Evolutionary conservation across 2,329 filamentous ascomycete genomes (phyloP).

Genomic region (Colletotrichum tamarilloi): DNA sequence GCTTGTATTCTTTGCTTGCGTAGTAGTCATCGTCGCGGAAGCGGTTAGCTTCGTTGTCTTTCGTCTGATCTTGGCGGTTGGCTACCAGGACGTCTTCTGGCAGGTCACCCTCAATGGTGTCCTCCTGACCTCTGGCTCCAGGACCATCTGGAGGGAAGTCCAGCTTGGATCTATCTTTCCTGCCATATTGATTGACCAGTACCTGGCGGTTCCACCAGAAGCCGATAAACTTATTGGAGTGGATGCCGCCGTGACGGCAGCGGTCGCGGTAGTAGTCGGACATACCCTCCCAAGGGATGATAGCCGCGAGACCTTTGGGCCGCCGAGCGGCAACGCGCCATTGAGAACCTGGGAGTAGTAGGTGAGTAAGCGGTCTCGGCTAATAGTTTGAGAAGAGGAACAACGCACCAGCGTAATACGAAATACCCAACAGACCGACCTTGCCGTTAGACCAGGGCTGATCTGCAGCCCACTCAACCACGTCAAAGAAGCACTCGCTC

Average conservation of each 20-base stretch:
- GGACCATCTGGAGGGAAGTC: conserved; percentile 28
- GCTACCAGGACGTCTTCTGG: conserved; percentile 60
- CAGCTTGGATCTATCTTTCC: conserved; percentile 51
- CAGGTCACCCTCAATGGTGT: conserved; percentile 70
- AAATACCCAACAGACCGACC: conserved; percentile 59
- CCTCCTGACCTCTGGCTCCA: conserved; percentile 54
- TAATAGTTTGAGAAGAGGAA: too few relatives aligned
- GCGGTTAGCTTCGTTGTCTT: conserved; percentile 58
- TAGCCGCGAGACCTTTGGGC: conserved; percentile 58
- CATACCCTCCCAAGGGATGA: conserved; percentile 65
- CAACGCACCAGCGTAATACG: conserved; percentile 54
- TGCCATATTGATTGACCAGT: conserved; percentile 75
- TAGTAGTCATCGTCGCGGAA: conserved; percentile 75
- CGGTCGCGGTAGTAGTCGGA: conserved; percentile 67
- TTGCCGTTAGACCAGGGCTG: conserved; percentile 61
- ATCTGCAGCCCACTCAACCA: conserved; percentile 60
- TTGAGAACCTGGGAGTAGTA: conserved; percentile 47
- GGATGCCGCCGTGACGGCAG: conserved; percentile 70
- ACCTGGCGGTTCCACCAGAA: conserved; percentile 78
- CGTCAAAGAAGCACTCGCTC: conserved; percentile 59
- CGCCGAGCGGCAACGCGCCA: conserved; percentile 60
- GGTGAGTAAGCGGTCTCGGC: conserved; percentile 31
- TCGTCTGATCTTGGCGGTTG: conserved; percentile 60
- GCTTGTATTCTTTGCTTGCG: conserved; percentile 71
- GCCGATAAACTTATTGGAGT: conserved; percentile 67